These are phyloP conservation scores for Penicillium olsonii DNA, from an alignment of 2,329 filamentous ascomycete species.

Conservation along the genomic window DNA sequence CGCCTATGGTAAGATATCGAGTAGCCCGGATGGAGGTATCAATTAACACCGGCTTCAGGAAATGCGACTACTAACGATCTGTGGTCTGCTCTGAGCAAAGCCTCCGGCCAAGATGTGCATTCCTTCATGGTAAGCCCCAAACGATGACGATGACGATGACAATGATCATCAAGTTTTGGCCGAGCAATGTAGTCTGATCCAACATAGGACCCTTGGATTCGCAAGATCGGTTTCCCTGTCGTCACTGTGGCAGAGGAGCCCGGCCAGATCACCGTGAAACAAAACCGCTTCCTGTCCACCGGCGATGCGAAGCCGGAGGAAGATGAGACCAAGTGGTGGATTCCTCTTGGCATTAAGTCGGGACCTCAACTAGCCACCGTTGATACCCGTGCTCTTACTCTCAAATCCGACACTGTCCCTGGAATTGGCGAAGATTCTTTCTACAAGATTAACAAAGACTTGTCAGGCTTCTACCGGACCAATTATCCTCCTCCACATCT, in stretches of 20 bases:
- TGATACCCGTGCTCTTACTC: conserved; percentile 67
- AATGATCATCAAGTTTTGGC: too few relatives aligned
- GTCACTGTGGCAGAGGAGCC: conserved; percentile 82
- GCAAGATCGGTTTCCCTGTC: conserved; percentile 91
- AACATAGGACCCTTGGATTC: conserved; percentile 75
- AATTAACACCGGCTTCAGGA: conserved; percentile 31
- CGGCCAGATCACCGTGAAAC: conserved; percentile 77
- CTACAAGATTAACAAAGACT: conserved; percentile 91
- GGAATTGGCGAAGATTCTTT: conserved; percentile 70
- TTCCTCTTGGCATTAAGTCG: conserved; percentile 82
- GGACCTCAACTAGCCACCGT: conserved; percentile 66
- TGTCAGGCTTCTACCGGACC: conserved; percentile 87
- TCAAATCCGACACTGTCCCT: conserved; percentile 74
- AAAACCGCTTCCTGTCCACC: conserved; percentile 86
- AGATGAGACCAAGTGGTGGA: conserved; percentile 92
- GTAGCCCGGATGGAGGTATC: not conserved
- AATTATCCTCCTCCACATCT: conserved; percentile 88
- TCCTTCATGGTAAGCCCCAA: conserved; percentile 69
- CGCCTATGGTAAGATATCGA: conserved; percentile 64
- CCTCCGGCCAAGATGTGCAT: conserved; percentile 83
- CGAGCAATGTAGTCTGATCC: conserved; percentile 2
- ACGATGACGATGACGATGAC: not conserved
- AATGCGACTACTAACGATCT: conserved; percentile 90
- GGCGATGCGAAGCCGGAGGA: conserved; percentile 91
- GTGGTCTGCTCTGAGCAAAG: conserved; percentile 84